Evolutionary conservation across 2,329 filamentous ascomycete species (phyloP).

Genomic region (Ophiognomonia clavigignenti-juglandacearum): DNA sequence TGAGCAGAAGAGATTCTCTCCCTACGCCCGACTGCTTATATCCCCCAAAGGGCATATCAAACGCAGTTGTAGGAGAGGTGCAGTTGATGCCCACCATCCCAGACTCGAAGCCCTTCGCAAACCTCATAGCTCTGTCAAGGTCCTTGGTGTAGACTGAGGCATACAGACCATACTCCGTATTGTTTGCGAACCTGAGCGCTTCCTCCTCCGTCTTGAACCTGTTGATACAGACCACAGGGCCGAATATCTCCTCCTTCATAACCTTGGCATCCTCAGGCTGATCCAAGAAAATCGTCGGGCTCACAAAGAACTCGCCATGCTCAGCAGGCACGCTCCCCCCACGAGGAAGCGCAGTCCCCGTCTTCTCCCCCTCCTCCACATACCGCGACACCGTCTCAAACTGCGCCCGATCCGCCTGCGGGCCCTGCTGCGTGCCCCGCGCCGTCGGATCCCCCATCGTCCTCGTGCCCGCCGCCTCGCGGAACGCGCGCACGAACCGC

Average conservation of each 20-base stretch:
- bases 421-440: constrained; percentile 33
- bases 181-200: constrained; percentile 47
- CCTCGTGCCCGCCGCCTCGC: constrained; percentile 35
- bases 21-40: constrained; percentile 36
- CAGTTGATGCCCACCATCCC: constrained; percentile 57
- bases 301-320: constrained; percentile 34
- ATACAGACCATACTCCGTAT: constrained; percentile 52
- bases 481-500: constrained; percentile 57
- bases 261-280: constrained; percentile 39
- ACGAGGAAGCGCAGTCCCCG: constrained; percentile 26
- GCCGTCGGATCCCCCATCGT: constrained; percentile 32
- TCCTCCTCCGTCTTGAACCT: constrained; percentile 54
- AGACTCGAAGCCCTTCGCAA: constrained; percentile 49
- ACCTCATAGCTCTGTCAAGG: constrained; percentile 37
- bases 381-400: constrained; percentile 41
- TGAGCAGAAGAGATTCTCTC: constrained; percentile 30
- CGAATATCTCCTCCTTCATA: constrained; percentile 59
- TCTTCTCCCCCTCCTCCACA: constrained; percentile 38
- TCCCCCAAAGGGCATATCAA: constrained; percentile 37
- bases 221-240: constrained; percentile 56
- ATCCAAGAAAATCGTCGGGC: constrained; percentile 41
- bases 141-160: constrained; percentile 51
- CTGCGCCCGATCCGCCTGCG: constrained; percentile 46
- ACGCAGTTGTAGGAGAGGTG: constrained; percentile 31
- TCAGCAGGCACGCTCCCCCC: constrained; percentile 13